These are phyloP conservation scores for Podaxis carcinomalis DNA, from an alignment of 768 basidiomycete species.

Conservation along the genomic window DNA sequence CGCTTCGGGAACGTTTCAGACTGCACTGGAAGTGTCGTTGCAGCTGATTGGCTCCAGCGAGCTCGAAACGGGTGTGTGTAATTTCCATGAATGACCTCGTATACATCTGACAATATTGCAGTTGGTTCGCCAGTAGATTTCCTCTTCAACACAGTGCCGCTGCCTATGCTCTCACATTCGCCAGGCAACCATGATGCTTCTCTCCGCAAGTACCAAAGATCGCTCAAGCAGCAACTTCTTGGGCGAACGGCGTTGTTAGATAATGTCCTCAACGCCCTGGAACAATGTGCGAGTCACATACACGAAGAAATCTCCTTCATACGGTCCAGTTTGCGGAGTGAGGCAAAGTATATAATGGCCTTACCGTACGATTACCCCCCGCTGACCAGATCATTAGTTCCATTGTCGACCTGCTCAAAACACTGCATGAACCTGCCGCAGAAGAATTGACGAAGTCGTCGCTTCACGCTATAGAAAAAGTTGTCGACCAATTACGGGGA, in stretches of 20 bases:
- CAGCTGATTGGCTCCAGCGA: conserved; percentile 15
- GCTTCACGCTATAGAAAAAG: conserved; percentile 34
- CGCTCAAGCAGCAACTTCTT: conserved; percentile 58
- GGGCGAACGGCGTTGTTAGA: conserved; percentile 63
- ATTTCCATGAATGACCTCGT: not conserved
- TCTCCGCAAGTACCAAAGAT: conserved; percentile 59
- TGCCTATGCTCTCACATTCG: conserved; percentile 41
- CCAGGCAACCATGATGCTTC: conserved; percentile 27
- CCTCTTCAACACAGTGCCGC: conserved; percentile 50
- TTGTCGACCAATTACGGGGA: conserved; percentile 25
- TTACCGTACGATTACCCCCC: conserved; percentile 1
- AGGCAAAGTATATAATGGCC: conserved; percentile 35
- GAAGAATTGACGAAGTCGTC: conserved; percentile 41
- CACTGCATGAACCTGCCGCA: conserved; percentile 48
- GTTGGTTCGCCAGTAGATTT: conserved; percentile 49
- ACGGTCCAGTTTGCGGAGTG: conserved; percentile 36
- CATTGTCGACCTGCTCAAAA: conserved; percentile 37
- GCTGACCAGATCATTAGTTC: conserved; percentile 23
- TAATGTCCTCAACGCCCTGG: conserved; percentile 51
- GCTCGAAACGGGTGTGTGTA: not conserved
- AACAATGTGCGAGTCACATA: conserved; percentile 53
- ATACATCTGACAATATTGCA: conserved; percentile 18
- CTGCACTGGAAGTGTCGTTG: conserved; percentile 36
- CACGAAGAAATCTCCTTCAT: conserved; percentile 54
- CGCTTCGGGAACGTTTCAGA: conserved; percentile 43